phyloP scores from a whole-genome alignment of 2,329 filamentous ascomycete species.

The Botrytis fragariae region DNA sequence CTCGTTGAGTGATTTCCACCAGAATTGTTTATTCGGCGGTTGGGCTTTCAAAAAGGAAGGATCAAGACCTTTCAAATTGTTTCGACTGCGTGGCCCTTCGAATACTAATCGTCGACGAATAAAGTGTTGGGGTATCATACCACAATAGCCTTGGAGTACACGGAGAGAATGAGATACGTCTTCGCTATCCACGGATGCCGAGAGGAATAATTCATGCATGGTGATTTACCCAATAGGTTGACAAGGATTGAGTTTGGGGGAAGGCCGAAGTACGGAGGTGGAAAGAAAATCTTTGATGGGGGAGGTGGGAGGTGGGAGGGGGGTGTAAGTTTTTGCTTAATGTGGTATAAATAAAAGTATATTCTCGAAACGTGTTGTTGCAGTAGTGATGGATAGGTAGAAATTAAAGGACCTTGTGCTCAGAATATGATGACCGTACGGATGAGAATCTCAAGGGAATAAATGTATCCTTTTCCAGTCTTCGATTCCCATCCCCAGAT shows the following conservation, averaged over 20 bases:
- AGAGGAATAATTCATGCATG: constrained; percentile 62
- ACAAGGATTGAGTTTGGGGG: constrained; percentile 12
- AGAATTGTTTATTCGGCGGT: constrained; percentile 23
- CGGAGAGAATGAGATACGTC: constrained; percentile 51
- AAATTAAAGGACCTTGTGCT: neutral
- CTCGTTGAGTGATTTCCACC: constrained; percentile 55
- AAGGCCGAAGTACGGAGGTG: constrained; percentile 11
- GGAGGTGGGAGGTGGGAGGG: neutral
- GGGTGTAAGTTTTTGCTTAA: constrained; percentile 7
- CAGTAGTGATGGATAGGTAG: neutral
- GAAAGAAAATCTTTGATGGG: neutral
- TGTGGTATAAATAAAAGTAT: neutral
- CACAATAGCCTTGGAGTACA: constrained; percentile 56
- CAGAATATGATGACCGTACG: neutral
- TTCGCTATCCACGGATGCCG: constrained; percentile 49
- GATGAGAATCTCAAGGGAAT: neutral
- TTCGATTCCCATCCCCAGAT: no score
- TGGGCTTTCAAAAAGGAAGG: constrained; percentile 27
- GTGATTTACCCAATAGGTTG: constrained; percentile 6
- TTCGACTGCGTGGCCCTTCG: constrained; percentile 44
- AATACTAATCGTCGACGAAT: constrained; percentile 54
- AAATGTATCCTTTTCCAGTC: neutral
- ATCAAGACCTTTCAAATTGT: constrained; percentile 31
- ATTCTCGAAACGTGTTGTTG: neutral
- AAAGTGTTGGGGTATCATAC: constrained; percentile 52